Conservation (phyloP, 2,329 filamentous ascomycete species). For the Alternaria conjuncta region DNA sequence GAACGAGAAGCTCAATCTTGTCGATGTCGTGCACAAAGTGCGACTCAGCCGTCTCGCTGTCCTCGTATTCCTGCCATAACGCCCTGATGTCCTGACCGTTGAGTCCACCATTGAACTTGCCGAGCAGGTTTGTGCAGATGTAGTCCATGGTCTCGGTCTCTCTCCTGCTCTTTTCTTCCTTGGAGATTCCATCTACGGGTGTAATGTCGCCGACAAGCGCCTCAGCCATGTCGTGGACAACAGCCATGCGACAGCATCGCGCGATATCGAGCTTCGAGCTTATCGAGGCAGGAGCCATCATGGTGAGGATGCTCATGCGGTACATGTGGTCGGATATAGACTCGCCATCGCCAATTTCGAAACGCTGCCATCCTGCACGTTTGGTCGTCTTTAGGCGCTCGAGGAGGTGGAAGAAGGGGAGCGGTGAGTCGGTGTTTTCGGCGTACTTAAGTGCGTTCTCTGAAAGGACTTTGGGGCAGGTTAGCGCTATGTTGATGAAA, state of each 20-base stretch:
- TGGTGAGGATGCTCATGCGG: slow-evolving; percentile 95
- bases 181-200: slow-evolving; percentile 83
- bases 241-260: slow-evolving; percentile 91
- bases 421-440: slow-evolving; percentile 71
- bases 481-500: too few species aligned
- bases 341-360: slow-evolving; percentile 77
- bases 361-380: slow-evolving; percentile 93
- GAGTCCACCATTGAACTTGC: slow-evolving; percentile 73
- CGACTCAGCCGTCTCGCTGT: slow-evolving; percentile 80
- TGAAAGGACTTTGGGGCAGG: slow-evolving; percentile 71
- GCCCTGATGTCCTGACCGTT: slow-evolving; percentile 74
- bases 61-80: slow-evolving; percentile 96
- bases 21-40: slow-evolving; percentile 95
- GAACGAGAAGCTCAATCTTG: slow-evolving; percentile 92
- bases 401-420: slow-evolving; percentile 93
- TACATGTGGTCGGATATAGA: slow-evolving; percentile 99
- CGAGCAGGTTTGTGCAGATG: slow-evolving; percentile 75
- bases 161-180: slow-evolving; percentile 85
- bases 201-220: slow-evolving; percentile 95
- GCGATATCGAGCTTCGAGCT: slow-evolving; percentile 74
- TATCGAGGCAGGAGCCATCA: slow-evolving; percentile 83
- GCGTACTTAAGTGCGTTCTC: slow-evolving; percentile 65
- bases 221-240: slow-evolving; percentile 98
- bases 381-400: slow-evolving; percentile 95
- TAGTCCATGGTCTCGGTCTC: slow-evolving; percentile 93